A percentile compares a stretch with the other conserved stretches of the same genome.
Evolutionary conservation across 208 protist species (phyloP).

Genomic region (Leishmania gerbilli): DNA sequence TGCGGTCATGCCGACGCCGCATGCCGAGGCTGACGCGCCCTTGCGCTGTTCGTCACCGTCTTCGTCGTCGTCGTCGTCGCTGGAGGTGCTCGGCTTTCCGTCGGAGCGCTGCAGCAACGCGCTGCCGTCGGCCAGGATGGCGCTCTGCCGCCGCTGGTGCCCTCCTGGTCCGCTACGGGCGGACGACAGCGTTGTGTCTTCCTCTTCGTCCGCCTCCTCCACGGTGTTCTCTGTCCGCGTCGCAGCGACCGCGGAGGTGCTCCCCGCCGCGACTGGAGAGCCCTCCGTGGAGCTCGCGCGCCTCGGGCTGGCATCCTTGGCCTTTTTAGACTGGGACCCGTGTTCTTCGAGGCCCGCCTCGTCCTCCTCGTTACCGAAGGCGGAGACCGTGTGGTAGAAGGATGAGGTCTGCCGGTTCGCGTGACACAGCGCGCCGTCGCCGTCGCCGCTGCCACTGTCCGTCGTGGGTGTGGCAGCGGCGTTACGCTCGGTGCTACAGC

Average conservation of each 20-base stretch:
- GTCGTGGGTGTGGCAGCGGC: not conserved
- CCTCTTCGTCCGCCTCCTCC: slow-evolving; percentile 12
- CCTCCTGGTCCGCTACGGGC: not conserved
- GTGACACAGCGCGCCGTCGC: not conserved
- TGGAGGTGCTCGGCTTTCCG: not conserved
- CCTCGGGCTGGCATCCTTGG: not conserved
- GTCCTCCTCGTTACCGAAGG: slow-evolving; percentile 30
- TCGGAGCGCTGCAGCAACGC: not conserved
- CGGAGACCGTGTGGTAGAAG: slow-evolving; percentile 34
- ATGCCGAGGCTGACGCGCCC: not conserved
- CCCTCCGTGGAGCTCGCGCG: not conserved
- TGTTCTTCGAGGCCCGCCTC: not conserved
- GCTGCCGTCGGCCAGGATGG: slow-evolving; percentile 3
- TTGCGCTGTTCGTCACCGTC: not conserved
- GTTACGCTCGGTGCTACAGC: not conserved
- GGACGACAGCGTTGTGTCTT: slow-evolving; percentile 11
- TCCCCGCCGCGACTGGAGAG: not conserved
- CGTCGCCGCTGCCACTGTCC: not conserved
- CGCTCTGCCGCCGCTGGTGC: slow-evolving; percentile 12
- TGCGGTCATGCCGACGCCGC: not conserved
- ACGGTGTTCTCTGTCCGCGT: not conserved
- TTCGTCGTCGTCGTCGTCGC: slow-evolving; percentile 11
- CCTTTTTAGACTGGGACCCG: not conserved
- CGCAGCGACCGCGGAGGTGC: not conserved
- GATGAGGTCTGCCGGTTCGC: slow-evolving; percentile 26